A percentile compares a stretch with the other conserved stretches of the same genome.
phyloP scores from a whole-genome alignment of 192 early-diverging fungal species.

The Phycomyces nitens region DNA sequence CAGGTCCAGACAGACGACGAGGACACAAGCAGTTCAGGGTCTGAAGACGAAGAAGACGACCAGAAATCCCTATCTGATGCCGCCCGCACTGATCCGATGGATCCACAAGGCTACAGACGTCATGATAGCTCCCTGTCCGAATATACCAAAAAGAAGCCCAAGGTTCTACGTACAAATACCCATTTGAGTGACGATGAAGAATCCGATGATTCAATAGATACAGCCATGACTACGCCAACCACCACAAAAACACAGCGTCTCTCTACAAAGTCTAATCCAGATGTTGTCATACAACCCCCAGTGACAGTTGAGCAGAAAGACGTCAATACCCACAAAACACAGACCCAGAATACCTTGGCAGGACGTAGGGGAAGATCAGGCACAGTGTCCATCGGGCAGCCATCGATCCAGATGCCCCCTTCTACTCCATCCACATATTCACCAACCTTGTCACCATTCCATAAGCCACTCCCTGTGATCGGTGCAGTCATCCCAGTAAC shows the following conservation, averaged over 20 bases:
- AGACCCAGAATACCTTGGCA: not conserved
- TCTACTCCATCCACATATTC: not conserved
- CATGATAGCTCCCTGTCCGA: not conserved
- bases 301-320: not conserved
- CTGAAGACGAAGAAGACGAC: not conserved
- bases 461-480: not conserved
- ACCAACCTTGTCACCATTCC: not conserved
- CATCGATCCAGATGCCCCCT: not conserved
- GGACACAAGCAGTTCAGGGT: not conserved
- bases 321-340: not conserved
- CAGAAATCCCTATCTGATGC: not conserved
- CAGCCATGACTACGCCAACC: conserved; percentile 20
- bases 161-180: not conserved
- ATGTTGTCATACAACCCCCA: not conserved
- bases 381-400: not conserved
- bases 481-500: not conserved
- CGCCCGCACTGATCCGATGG: not conserved
- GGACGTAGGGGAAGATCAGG: not conserved
- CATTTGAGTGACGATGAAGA: conserved; percentile 9
- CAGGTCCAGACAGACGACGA: conserved; percentile 5
- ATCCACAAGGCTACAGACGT: not conserved
- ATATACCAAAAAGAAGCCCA: no score
- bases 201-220: conserved; percentile 4
- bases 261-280: not conserved
- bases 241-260: not conserved